A percentile compares a stretch with the other conserved stretches of the same genome.
Conservation (phyloP, 129 eudicot species). For the Mikania micrantha region DNA sequence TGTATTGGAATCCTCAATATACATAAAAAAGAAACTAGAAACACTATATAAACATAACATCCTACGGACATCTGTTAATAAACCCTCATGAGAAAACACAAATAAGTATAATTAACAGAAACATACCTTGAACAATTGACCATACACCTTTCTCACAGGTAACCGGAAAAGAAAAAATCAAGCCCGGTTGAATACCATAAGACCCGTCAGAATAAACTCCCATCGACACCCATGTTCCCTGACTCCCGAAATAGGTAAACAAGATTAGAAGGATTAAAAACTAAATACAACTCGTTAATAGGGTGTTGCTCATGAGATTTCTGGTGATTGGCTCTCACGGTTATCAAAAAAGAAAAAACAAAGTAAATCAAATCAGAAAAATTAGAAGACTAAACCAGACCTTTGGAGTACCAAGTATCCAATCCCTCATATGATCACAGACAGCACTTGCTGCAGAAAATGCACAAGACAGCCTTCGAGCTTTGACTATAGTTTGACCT, state of each 20-base stretch:
- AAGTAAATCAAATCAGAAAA: background rate
- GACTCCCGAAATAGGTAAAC: background rate
- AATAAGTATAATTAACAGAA: too few relatives aligned
- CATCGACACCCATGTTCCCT: slow-evolving; percentile 97
- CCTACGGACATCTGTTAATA: too few relatives aligned
- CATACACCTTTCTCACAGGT: slow-evolving; percentile 87
- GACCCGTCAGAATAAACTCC: slow-evolving; percentile 94
- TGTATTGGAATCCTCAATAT: too few relatives aligned
- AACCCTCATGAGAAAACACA: too few relatives aligned
- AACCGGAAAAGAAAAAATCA: slow-evolving; percentile 85
- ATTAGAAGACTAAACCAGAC: slow-evolving; percentile 17
- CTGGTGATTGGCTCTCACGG: background rate
- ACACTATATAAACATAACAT: too few relatives aligned
- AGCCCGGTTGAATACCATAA: slow-evolving; percentile 62
- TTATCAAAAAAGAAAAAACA: background rate
- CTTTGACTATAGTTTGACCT: slow-evolving; percentile 75
- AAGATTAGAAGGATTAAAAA: background rate
- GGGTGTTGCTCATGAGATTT: background rate
- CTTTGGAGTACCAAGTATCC: slow-evolving; percentile 98
- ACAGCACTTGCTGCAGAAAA: slow-evolving; percentile 86
- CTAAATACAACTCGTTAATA: background rate
- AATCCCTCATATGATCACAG: slow-evolving; percentile 95
- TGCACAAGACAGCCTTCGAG: slow-evolving; percentile 86
- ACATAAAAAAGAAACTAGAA: too few relatives aligned
- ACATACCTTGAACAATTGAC: slow-evolving; percentile 83